A percentile compares a stretch with the other conserved stretches of the same genome.
These are phyloP conservation scores for Raphanus sativus DNA, from an alignment of 345 rosid genomes.

Conservation along the genomic window DNA sequence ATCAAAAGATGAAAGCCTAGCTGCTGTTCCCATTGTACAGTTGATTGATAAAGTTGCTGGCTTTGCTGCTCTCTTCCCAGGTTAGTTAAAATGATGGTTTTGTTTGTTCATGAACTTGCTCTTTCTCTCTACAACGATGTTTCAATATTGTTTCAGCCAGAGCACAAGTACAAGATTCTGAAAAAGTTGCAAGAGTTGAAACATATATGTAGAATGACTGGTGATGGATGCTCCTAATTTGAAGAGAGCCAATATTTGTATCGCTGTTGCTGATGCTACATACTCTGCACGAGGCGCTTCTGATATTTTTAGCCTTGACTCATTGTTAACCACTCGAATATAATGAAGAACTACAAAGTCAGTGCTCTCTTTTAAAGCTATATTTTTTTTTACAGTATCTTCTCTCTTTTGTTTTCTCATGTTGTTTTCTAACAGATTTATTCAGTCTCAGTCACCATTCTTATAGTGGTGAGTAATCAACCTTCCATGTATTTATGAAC, in stretches of 20 bases:
- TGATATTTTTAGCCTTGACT: constrained; percentile 59
- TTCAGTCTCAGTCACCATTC: constrained; percentile 48
- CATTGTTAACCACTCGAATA: constrained; percentile 58
- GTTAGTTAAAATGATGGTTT: constrained; percentile 33
- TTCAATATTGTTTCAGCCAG: constrained; percentile 28
- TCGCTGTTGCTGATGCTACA: constrained; percentile 89
- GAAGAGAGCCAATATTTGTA: constrained; percentile 47
- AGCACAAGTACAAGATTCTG: constrained; percentile 73
- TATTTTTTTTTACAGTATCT: no score
- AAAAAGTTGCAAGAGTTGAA: no score
- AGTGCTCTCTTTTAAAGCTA: not conserved
- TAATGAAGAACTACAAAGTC: constrained; percentile 26
- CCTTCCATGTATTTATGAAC: no score
- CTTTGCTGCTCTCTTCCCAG: constrained; percentile 92
- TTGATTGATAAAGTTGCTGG: no score
- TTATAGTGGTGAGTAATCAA: no score
- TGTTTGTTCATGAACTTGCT: not conserved
- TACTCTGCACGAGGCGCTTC: constrained; percentile 66
- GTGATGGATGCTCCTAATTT: no score
- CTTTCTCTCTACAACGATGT: not conserved
- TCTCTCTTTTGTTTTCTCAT: no score
- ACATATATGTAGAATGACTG: no score
- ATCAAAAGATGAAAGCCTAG: no score
- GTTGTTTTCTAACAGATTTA: no score
- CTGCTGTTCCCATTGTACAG: no score